Conservation (phyloP, 192 early-diverging fungal genomes). For the Backusella sp. region DNA sequence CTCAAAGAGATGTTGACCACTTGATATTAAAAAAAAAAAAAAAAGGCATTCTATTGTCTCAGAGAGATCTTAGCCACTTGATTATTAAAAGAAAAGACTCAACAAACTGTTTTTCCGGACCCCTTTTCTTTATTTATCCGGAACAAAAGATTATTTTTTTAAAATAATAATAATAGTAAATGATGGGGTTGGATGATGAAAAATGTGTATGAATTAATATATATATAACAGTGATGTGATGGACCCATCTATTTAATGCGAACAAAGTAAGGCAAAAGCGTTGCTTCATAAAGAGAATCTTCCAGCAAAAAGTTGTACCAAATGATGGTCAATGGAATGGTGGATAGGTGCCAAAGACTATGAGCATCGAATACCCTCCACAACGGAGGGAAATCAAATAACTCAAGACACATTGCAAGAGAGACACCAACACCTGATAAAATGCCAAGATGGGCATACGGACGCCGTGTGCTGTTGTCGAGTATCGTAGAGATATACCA, state of each 20-base stretch:
- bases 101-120: neutral
- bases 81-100: neutral
- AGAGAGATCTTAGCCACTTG: too few relatives aligned
- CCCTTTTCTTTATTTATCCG: neutral
- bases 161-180: neutral
- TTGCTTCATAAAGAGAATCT: slow-evolving; percentile 68
- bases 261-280: neutral
- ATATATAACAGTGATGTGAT: neutral
- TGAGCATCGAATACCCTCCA: slow-evolving; percentile 88
- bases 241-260: neutral
- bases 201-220: neutral
- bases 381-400: slow-evolving; percentile 94
- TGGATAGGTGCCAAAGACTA: slow-evolving; percentile 91
- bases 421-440: slow-evolving; percentile 59
- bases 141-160: neutral
- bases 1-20: too few relatives aligned
- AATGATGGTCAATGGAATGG: slow-evolving; percentile 71
- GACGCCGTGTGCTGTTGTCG: slow-evolving; percentile 29
- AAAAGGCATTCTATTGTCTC: too few relatives aligned
- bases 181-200: too few relatives aligned
- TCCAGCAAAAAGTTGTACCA: slow-evolving; percentile 85
- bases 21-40: too few relatives aligned
- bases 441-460: slow-evolving; percentile 65
- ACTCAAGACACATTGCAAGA: slow-evolving; percentile 79
- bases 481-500: slow-evolving; percentile 51